phyloP scores from a whole-genome alignment of 768 basidiomycete species.

The Coprinellus micaceus region DNA sequence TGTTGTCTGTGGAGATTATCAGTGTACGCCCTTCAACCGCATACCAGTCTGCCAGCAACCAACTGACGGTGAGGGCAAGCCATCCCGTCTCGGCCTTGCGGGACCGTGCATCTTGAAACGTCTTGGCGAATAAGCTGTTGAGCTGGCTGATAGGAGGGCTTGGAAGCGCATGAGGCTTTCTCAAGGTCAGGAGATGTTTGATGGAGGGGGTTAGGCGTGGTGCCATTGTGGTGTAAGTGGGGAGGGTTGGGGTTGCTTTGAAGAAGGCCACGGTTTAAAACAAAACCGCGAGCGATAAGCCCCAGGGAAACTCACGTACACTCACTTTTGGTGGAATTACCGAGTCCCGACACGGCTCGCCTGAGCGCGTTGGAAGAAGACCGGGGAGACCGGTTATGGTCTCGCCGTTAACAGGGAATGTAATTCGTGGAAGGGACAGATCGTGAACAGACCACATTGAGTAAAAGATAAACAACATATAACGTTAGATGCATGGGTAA shows the following conservation, averaged over 20 bases:
- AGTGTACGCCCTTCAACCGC: slow-evolving; percentile 9
- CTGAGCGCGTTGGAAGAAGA: no score
- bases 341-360: no score
- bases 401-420: neutral
- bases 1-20: slow-evolving; percentile 55
- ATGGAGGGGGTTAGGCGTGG: slow-evolving; percentile 57
- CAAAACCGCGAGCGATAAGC: no score
- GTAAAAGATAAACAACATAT: neutral
- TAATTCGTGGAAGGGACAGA: neutral
- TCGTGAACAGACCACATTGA: neutral
- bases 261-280: neutral
- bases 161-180: slow-evolving; percentile 56
- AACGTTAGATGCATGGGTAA: neutral
- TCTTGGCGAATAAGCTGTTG: slow-evolving; percentile 52
- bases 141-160: slow-evolving; percentile 54
- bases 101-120: slow-evolving; percentile 61
- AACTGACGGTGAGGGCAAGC: slow-evolving; percentile 71
- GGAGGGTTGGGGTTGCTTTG: neutral
- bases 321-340: no score
- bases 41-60: neutral
- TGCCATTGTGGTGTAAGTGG: slow-evolving; percentile 27
- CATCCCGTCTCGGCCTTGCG: slow-evolving; percentile 72
- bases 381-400: neutral
- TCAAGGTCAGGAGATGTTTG: slow-evolving; percentile 69
- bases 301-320: no score